Evolutionary conservation across 257 asterid genomes (phyloP).

Genomic region (Scutellaria minor): DNA sequence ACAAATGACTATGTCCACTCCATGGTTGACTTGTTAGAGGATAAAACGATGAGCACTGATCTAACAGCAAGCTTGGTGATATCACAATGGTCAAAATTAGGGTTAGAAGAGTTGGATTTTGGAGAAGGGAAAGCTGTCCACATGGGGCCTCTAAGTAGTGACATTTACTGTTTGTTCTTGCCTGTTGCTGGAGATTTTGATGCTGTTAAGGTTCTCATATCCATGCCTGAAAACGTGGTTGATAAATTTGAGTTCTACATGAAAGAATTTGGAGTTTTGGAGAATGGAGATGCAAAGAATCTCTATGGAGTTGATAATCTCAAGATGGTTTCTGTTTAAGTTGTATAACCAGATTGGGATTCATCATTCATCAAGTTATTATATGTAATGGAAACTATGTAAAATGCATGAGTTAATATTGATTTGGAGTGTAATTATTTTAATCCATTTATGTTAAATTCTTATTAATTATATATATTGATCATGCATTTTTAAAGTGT

Average conservation of each 20-base stretch:
- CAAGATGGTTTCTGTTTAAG: slow-evolving; percentile 50
- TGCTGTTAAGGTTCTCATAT: slow-evolving; percentile 62
- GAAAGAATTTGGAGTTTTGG: slow-evolving; percentile 46
- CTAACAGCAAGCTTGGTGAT: slow-evolving; percentile 66
- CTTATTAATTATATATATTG: no score
- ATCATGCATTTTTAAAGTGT: background rate
- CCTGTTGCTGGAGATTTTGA: slow-evolving; percentile 57
- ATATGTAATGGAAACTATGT: no score
- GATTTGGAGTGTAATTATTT: no score
- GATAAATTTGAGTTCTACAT: slow-evolving; percentile 63
- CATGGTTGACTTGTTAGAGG: slow-evolving; percentile 58
- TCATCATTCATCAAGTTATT: no score
- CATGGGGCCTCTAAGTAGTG: slow-evolving; percentile 78
- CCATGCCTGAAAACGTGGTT: slow-evolving; percentile 64
- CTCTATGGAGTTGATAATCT: slow-evolving; percentile 43
- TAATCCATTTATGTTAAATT: no score
- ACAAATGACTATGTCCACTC: slow-evolving; percentile 56
- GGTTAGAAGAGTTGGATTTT: slow-evolving; percentile 78
- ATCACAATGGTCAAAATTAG: slow-evolving; percentile 82
- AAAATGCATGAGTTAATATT: no score
- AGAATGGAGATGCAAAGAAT: slow-evolving; percentile 44
- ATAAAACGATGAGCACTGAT: slow-evolving; percentile 44
- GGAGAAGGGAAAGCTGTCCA: slow-evolving; percentile 76
- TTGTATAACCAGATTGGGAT: background rate
- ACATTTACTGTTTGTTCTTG: slow-evolving; percentile 69